These are phyloP conservation scores for Candida neerlandica DNA, from an alignment of 1,139 yeast species.

Conservation along the genomic window DNA sequence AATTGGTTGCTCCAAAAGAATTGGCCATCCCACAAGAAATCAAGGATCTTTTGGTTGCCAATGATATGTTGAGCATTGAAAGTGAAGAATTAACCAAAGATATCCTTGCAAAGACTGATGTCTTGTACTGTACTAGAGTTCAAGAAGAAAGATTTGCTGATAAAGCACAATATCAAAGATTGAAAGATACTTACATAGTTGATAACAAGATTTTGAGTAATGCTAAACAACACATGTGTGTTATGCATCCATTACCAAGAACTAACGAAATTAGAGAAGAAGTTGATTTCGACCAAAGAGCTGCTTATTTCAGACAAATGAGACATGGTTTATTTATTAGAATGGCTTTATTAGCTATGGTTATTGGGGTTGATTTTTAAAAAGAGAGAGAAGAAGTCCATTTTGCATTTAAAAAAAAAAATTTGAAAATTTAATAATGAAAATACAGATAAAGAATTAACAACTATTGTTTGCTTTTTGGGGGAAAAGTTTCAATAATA, in stretches of 20 bases:
- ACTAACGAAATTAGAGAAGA: conserved; percentile 95
- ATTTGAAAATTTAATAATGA: neutral
- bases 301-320: conserved; percentile 99
- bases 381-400: neutral
- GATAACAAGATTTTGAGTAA: conserved; percentile 88
- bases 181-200: conserved; percentile 89
- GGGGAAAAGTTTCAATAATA: conserved; percentile 3
- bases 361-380: conserved; percentile 78
- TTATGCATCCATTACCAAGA: conserved; percentile 99
- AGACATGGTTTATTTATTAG: conserved; percentile 96
- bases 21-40: conserved; percentile 78
- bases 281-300: conserved; percentile 98
- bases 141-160: conserved; percentile 94
- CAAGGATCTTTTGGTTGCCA: conserved; percentile 61
- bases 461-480: conserved; percentile 2
- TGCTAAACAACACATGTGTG: conserved; percentile 98
- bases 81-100: conserved; percentile 78
- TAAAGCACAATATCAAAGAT: conserved; percentile 75
- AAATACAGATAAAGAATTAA: neutral
- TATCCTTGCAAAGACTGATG: conserved; percentile 87
- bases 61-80: conserved; percentile 73
- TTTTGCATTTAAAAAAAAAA: conserved; percentile 3
- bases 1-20: conserved; percentile 89
- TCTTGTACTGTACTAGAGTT: conserved; percentile 95
- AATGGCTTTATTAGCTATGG: conserved; percentile 98